These are phyloP conservation scores for Russula griseocarnosa DNA, from an alignment of 768 basidiomycete species.

Conservation along the genomic window DNA sequence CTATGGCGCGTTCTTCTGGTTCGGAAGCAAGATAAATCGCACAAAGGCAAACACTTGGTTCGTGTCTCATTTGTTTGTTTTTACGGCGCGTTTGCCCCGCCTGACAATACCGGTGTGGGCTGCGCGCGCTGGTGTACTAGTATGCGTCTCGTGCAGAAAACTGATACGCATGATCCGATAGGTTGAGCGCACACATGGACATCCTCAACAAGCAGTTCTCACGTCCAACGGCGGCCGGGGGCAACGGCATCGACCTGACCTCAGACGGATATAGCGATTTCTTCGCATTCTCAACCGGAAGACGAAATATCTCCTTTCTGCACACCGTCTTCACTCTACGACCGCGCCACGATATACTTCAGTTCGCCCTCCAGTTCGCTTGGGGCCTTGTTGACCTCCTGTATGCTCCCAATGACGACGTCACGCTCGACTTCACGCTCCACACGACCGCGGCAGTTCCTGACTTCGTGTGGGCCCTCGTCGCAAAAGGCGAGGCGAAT, in stretches of 20 bases:
- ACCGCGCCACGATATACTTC: slow-evolving; percentile 81
- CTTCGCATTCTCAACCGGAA: slow-evolving; percentile 83
- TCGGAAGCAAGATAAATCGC: slow-evolving; percentile 59
- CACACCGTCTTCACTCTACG: slow-evolving; percentile 75
- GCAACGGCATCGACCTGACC: slow-evolving; percentile 40
- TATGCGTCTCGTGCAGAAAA: neutral
- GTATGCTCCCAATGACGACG: slow-evolving; percentile 60
- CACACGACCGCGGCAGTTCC: slow-evolving; percentile 44
- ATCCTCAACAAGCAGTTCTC: slow-evolving; percentile 74
- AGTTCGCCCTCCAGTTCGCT: slow-evolving; percentile 55
- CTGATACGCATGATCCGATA: slow-evolving; percentile 33
- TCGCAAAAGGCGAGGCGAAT: slow-evolving; percentile 73
- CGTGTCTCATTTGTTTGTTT: slow-evolving; percentile 29
- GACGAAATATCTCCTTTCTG: slow-evolving; percentile 69
- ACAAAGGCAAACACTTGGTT: slow-evolving; percentile 64
- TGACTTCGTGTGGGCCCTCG: slow-evolving; percentile 81
- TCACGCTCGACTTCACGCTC: slow-evolving; percentile 79
- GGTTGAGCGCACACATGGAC: slow-evolving; percentile 56
- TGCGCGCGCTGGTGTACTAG: neutral
- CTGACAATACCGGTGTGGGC: neutral
- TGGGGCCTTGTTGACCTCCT: slow-evolving; percentile 72
- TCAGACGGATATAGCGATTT: slow-evolving; percentile 74
- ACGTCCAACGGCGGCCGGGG: slow-evolving; percentile 45
- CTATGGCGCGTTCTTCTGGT: slow-evolving; percentile 54
- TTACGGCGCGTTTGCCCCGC: slow-evolving; percentile 21